Conservation (phyloP, 169 alveolate genomes). For the Plasmodium reichenowi region DNA sequence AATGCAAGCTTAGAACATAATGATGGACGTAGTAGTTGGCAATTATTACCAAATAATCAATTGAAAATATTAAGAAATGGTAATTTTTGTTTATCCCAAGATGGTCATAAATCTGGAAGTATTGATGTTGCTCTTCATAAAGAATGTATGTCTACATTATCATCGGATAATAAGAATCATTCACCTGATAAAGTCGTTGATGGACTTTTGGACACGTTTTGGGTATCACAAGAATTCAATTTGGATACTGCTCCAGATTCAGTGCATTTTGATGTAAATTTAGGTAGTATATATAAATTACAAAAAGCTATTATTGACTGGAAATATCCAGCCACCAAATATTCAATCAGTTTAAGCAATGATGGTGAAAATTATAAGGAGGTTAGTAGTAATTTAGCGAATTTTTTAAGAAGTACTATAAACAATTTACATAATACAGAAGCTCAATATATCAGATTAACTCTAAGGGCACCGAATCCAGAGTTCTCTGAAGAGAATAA, state of each 20-base stretch:
- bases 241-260: constrained; percentile 81
- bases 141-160: constrained; percentile 84
- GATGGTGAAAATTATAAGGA: constrained; percentile 82
- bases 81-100: constrained; percentile 90
- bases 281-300: constrained; percentile 87
- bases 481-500: constrained; percentile 75
- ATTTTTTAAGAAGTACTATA: constrained; percentile 78
- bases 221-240: constrained; percentile 87
- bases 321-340: constrained; percentile 91
- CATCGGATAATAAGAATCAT: constrained; percentile 81
- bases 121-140: constrained; percentile 89
- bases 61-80: constrained; percentile 90
- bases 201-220: constrained; percentile 88
- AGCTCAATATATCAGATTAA: constrained; percentile 82
- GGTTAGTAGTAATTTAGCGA: constrained; percentile 75
- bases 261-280: constrained; percentile 85
- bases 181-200: constrained; percentile 88
- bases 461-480: constrained; percentile 85
- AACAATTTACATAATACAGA: constrained; percentile 79
- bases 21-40: constrained; percentile 89
- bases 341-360: constrained; percentile 79
- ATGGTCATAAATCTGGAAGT: constrained; percentile 89
- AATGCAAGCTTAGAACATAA: constrained; percentile 72
- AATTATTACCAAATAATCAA: constrained; percentile 90
- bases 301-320: constrained; percentile 86